Base-by-base conservation (phyloP, 106 monocot species). In the Phalaenopsis aphrodite region DNA sequence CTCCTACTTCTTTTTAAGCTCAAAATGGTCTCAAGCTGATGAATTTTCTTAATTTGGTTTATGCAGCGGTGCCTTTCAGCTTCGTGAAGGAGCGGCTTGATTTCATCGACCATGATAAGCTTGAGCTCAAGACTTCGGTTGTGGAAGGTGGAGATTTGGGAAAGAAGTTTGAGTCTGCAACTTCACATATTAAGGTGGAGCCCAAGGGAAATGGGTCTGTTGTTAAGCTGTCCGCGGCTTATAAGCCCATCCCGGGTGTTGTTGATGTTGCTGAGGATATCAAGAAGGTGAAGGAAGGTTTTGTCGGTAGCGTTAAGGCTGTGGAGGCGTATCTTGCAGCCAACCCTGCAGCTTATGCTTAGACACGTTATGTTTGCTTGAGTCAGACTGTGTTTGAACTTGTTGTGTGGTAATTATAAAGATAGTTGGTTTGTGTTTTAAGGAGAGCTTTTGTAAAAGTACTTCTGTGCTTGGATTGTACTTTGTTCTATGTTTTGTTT, bases 11-110 rank as follows among this genome's bases (percentile, higher is more conserved):
- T 14, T 78, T 30, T 30, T 30, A 30, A 30, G 30, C 30, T 30
- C 30, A 0, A 30, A 30, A 30, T 30, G 30, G 30, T 30, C 30
- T 30, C 30, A 30, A 30, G 30, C 30, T 30, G 30, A 30, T 30
- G 30, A 30, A 0, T 45, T 45, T 45, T 45, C 6, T 45, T 45
- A 4, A 45, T 6, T 45, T 45, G 3, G 43, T 45, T 2, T 7
- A 45, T 78, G 69, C 77, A 82, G 77, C n/a, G 16, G 77, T 78
- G 69, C 77, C 82, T 5, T 77, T 71, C 19, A 8, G 45, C 42
- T 68, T 36, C 12, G 68, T 71, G 24, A 82, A 77, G 66, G 82
- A 82, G 37, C 65, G 69, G 18, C 38, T 82, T 5, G 82, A 82
- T 9, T 77, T 41, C 41, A 23, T 82, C 19, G 82, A 82, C 77